Conservation (phyloP, 768 basidiomycete genomes). For the Lactarius deliciosus region DNA sequence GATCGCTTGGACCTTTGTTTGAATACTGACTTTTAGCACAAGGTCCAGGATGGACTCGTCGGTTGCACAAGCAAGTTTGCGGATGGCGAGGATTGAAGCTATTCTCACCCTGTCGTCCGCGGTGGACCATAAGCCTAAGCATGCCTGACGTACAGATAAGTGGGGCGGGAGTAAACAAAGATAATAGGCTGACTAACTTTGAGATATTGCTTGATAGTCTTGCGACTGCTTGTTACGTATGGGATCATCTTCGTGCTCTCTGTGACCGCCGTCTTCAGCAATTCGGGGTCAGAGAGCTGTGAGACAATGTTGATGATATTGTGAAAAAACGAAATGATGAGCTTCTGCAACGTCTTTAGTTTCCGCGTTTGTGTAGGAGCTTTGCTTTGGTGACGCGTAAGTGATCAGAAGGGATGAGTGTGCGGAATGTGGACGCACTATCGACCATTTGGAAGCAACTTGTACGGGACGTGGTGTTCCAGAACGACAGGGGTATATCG, state of each 20-base stretch:
- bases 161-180: conserved; percentile 2
- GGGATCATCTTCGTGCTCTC: conserved; percentile 91
- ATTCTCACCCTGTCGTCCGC: conserved; percentile 81
- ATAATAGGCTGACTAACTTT: conserved; percentile 54
- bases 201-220: conserved; percentile 80
- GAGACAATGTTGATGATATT: conserved; percentile 79
- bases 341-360: conserved; percentile 80
- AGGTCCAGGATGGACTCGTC: conserved; percentile 82
- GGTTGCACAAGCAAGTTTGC: conserved; percentile 71
- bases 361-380: conserved; percentile 77
- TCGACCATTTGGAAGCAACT: conserved; percentile 77
- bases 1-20: conserved; percentile 4
- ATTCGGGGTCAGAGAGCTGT: conserved; percentile 67
- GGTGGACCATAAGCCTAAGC: conserved; percentile 81
- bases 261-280: conserved; percentile 65
- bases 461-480: conserved; percentile 84
- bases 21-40: conserved; percentile 70
- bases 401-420: neutral
- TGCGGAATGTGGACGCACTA: conserved; percentile 53
- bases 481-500: conserved; percentile 90
- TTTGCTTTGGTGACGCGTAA: conserved; percentile 54
- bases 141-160: conserved; percentile 50
- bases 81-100: conserved; percentile 80
- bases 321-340: conserved; percentile 87
- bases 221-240: conserved; percentile 81